Evolutionary conservation across 2,329 filamentous ascomycete species (phyloP).

Genomic region (Daldinia sp.): DNA sequence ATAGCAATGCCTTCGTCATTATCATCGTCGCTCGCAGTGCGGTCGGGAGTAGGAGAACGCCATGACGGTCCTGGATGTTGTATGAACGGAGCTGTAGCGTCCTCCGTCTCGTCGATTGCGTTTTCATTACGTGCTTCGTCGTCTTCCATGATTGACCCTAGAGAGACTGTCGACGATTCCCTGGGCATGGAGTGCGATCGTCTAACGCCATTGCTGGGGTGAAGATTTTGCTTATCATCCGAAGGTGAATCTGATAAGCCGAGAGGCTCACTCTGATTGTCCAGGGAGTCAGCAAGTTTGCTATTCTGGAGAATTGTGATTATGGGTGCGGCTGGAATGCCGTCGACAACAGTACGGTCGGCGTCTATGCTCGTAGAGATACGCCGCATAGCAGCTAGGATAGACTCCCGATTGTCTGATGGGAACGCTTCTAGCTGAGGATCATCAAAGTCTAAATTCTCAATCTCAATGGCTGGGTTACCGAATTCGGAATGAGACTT

Average conservation of each 20-base stretch:
- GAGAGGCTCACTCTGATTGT: neutral
- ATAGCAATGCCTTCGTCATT: constrained; percentile 45
- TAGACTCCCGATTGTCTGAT: constrained; percentile 43
- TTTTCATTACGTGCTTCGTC: constrained; percentile 32
- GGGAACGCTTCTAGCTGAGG: constrained; percentile 45
- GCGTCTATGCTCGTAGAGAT: constrained; percentile 43
- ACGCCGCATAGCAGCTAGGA: constrained; percentile 45
- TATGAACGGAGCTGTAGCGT: constrained; percentile 2
- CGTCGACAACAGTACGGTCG: constrained; percentile 40
- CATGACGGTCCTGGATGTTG: constrained; percentile 35
- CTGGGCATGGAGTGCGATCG: neutral
- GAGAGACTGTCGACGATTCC: constrained; percentile 27
- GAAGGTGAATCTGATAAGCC: neutral
- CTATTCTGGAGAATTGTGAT: constrained; percentile 4
- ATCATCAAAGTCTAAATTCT: constrained; percentile 41
- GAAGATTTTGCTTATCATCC: constrained; percentile 7
- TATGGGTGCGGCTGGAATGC: constrained; percentile 31
- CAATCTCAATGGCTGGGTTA: constrained; percentile 17
- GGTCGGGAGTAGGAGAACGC: constrained; percentile 11
- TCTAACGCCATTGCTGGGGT: neutral
- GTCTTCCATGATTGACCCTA: constrained; percentile 40
- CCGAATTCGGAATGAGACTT: constrained; percentile 3
- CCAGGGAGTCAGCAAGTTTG: neutral
- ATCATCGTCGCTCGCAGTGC: constrained; percentile 31
- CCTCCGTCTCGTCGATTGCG: neutral